Evolutionary conservation across 371 early-diverging fungal genomes (phyloP).

Genomic region (Circinella minor): DNA sequence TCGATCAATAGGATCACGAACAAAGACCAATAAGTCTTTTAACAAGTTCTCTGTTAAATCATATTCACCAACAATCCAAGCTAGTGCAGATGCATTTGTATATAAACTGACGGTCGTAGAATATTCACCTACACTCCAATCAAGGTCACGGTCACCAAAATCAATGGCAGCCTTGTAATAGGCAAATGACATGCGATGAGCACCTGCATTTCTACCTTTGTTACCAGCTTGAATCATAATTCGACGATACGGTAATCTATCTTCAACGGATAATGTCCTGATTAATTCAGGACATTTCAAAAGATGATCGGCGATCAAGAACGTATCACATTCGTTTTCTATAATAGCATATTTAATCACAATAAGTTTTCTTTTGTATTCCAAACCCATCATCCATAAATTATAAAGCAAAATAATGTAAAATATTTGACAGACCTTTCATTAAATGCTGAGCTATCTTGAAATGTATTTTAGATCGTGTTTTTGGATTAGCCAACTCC

Average conservation of each 20-base stretch:
- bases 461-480: slow-evolving; percentile 42
- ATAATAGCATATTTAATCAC: background rate
- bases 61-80: slow-evolving; percentile 46
- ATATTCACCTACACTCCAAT: slow-evolving; percentile 32
- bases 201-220: slow-evolving; percentile 41
- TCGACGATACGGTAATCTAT: slow-evolving; percentile 27
- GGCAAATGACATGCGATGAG: slow-evolving; percentile 40
- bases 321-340: slow-evolving; percentile 26
- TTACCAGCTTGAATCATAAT: slow-evolving; percentile 43
- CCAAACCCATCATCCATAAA: no score
- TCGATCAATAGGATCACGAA: slow-evolving; percentile 40
- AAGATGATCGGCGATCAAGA: slow-evolving; percentile 46
- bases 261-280: slow-evolving; percentile 11
- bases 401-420: no score
- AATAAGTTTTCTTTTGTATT: background rate
- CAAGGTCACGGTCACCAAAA: slow-evolving; percentile 13
- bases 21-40: slow-evolving; percentile 30
- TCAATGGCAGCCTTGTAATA: slow-evolving; percentile 42
- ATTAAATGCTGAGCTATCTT: slow-evolving; percentile 40
- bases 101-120: slow-evolving; percentile 32
- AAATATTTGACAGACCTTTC: slow-evolving; percentile 17
- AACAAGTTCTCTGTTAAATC: slow-evolving; percentile 34
- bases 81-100: slow-evolving; percentile 37
- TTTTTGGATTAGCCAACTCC: slow-evolving; percentile 42
- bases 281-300: slow-evolving; percentile 36